A percentile compares a stretch with the other conserved stretches of the same genome.
Evolutionary conservation across 805 yeast species (phyloP).

Genomic region (Zygotorulaspora sp.): DNA sequence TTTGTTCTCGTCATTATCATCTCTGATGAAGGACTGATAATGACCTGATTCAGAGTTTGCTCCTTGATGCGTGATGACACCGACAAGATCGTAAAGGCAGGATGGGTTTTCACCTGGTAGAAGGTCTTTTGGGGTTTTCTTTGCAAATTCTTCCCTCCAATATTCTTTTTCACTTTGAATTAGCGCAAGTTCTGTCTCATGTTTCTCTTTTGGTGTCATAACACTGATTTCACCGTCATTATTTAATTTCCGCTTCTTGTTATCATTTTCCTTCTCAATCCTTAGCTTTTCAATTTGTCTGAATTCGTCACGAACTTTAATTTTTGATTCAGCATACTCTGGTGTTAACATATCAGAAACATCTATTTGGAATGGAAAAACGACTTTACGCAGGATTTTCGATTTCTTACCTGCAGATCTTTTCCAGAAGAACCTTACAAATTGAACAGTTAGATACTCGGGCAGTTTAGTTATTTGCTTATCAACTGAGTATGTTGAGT

Average conservation of each 20-base stretch:
- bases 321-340: slow-evolving; percentile 61
- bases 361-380: slow-evolving; percentile 91
- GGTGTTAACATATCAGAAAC: slow-evolving; percentile 80
- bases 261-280: slow-evolving; percentile 66
- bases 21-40: slow-evolving; percentile 84
- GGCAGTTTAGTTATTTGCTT: slow-evolving; percentile 72
- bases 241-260: slow-evolving; percentile 49
- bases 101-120: slow-evolving; percentile 73
- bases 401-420: slow-evolving; percentile 86
- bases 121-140: slow-evolving; percentile 46
- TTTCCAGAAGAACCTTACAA: slow-evolving; percentile 94
- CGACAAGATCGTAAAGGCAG: slow-evolving; percentile 75
- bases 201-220: slow-evolving; percentile 49
- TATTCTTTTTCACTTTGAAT: slow-evolving; percentile 47
- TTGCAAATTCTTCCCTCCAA: slow-evolving; percentile 44
- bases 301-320: slow-evolving; percentile 69
- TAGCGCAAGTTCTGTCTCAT: slow-evolving; percentile 46
- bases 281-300: slow-evolving; percentile 71
- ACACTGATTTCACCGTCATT: slow-evolving; percentile 12
- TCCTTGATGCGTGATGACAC: slow-evolving; percentile 90
- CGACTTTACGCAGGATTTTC: slow-evolving; percentile 88
- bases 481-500: slow-evolving; percentile 64
- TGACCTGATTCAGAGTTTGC: slow-evolving; percentile 97
- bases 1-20: slow-evolving; percentile 62
- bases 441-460: slow-evolving; percentile 81